A percentile compares a stretch with the other conserved stretches of the same genome.
phyloP scores from a whole-genome alignment of 257 asterid species.

The Cordia subcordata region DNA sequence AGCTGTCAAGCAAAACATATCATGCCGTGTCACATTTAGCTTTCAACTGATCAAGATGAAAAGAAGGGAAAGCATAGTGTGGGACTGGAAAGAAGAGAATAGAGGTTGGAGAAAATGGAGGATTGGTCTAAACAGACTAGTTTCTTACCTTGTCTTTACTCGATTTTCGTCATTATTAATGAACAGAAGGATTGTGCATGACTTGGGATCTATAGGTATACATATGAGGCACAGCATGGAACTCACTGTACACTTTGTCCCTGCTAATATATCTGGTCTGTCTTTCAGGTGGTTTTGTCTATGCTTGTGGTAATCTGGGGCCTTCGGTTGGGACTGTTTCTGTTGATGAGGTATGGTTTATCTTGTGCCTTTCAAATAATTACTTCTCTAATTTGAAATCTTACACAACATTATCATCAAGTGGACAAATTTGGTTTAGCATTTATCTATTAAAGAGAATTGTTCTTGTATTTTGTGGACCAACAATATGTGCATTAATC shows the following conservation, averaged over 20 bases:
- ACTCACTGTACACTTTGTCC: conserved; percentile 1
- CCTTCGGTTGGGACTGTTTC: conserved; percentile 77
- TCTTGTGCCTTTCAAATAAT: neutral
- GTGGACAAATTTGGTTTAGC: neutral
- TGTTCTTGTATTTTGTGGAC: too few relatives aligned
- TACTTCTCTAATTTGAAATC: neutral
- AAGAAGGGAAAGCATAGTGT: too few relatives aligned
- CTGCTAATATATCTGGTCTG: conserved; percentile 9
- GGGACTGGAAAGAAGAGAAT: too few relatives aligned
- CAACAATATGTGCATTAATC: too few relatives aligned
- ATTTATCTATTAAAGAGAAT: too few relatives aligned
- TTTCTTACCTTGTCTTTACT: neutral
- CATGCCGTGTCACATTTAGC: too few relatives aligned
- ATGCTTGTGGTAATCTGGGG: conserved; percentile 81
- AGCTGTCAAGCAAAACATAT: neutral
- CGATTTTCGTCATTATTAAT: neutral
- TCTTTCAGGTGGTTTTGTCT: conserved; percentile 69
- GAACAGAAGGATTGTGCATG: too few relatives aligned
- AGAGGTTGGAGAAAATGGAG: too few relatives aligned
- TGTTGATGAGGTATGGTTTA: conserved; percentile 63
- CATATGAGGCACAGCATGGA: neutral
- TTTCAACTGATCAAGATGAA: too few relatives aligned
- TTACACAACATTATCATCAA: neutral
- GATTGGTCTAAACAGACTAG: neutral
- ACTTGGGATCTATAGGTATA: too few relatives aligned